Conservation (phyloP, 2,329 filamentous ascomycete species). For the Colletotrichum ledebouriae region DNA sequence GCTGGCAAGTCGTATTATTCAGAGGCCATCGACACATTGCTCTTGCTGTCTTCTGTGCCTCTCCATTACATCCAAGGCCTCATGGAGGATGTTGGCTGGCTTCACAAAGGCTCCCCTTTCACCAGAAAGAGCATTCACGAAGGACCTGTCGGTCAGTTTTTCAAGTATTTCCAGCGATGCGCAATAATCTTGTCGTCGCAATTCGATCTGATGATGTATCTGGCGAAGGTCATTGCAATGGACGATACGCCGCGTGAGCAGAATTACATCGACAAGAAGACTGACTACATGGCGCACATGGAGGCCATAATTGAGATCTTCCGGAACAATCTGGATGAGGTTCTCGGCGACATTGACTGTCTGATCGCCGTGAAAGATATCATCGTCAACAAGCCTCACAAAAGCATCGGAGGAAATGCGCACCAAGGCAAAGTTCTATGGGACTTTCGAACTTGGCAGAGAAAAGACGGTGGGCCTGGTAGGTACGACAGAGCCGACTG, state of each 20-base stretch:
- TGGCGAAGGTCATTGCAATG: constrained; percentile 2
- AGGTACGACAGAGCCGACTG: constrained; percentile 13
- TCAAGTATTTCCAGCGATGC: constrained; percentile 10
- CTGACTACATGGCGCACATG: constrained; percentile 37
- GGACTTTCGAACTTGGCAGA: constrained; percentile 17
- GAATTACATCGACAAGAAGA: constrained; percentile 21
- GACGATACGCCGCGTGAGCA: not conserved
- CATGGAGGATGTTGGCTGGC: constrained; percentile 13
- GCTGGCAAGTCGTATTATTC: constrained; percentile 13
- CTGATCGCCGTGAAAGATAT: constrained; percentile 1
- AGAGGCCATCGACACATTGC: constrained; percentile 26
- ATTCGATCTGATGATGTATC: constrained; percentile 45
- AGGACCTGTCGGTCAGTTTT: not conserved
- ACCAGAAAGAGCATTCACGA: not conserved
- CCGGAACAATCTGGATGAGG: not conserved
- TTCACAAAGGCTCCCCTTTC: not conserved
- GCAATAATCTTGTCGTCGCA: constrained; percentile 39
- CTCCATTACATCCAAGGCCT: not conserved
- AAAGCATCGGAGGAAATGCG: not conserved
- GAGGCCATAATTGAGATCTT: constrained; percentile 30
- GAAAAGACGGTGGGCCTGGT: constrained; percentile 13
- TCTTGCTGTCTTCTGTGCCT: constrained; percentile 21
- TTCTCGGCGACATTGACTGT: constrained; percentile 15
- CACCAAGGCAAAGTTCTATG: constrained; percentile 4
- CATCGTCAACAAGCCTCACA: constrained; percentile 1